Evolutionary conservation across 306 rosid genomes (phyloP), one percentile per base, ranked within the genome.

Genomic region (Cyamopsis tetragonoloba): DNA sequence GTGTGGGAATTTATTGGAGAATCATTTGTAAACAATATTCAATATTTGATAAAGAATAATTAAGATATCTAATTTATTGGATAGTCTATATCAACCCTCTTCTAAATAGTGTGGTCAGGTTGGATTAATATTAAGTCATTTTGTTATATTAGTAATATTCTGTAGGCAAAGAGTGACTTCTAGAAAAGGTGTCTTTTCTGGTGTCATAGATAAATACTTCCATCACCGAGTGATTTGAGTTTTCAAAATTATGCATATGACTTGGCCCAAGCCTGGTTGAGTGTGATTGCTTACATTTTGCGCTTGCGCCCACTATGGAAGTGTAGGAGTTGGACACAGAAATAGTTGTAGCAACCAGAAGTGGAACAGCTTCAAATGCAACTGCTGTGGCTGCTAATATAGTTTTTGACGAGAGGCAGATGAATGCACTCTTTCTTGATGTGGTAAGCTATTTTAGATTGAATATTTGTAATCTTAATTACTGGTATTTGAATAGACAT

Each of bases 371-470:
- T 17, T 72, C 85, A 47, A 74, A 54, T 18, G 82, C 95, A 41
- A 79, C 96, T 14, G 89, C 97, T 64, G 87, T 88, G 19, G 80
- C 97, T 62, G 97, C 99, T 20, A 90, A 90, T 80, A 64, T 93
- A 39, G 75, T 90, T 30, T 81, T 85, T 60, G 99, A 93, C 50
- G 96, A 93, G 81, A 88, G 99, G 82, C 99, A 93, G 84, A 93
- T 93, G 97, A 93, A 93, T 81, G 96, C 96, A 19, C 92, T 90
- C 70, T 93, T 93, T 82, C 96, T 89, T 34, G 95, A 93, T 51
- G 91, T 93, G 97, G 99, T 93, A 74, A 75, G 89, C 64, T 42
- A 28, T 72, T 20, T 18, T 50, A 23, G 19, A 10, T 37, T 75
- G 55, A 60, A 28, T n/a, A n/a, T n/a, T n/a, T n/a, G n/a, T n/a